Conservation (phyloP, 2,329 filamentous ascomycete species). For the Grosmannia clavigera region DNA sequence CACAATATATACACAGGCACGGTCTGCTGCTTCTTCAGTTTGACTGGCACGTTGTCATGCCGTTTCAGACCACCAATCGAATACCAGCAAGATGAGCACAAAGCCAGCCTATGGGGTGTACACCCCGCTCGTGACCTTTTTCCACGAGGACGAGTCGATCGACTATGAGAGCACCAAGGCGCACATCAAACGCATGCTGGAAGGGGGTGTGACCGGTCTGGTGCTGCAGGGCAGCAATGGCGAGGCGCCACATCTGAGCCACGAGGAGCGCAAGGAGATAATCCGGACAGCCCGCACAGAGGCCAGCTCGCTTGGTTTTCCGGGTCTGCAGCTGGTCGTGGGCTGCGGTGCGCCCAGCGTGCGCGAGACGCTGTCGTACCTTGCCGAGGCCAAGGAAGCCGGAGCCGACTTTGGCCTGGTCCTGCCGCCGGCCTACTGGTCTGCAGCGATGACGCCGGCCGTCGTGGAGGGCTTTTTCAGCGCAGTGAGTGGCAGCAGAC, state of each 20-base stretch:
- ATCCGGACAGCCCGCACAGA: constrained; percentile 41
- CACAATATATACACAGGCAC: neutral
- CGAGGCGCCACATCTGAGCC: constrained; percentile 52
- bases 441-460: constrained; percentile 37
- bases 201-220: constrained; percentile 47
- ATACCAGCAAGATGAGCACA: neutral
- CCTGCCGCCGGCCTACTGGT: constrained; percentile 57
- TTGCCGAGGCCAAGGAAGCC: constrained; percentile 46
- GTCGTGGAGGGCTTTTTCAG: constrained; percentile 35
- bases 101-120: constrained; percentile 28
- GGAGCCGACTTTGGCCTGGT: constrained; percentile 57
- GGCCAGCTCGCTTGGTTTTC: constrained; percentile 38
- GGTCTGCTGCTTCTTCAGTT: neutral
- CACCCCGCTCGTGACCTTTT: constrained; percentile 45
- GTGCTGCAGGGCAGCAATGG: constrained; percentile 55
- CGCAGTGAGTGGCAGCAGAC: constrained; percentile 15
- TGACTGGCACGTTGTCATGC: neutral
- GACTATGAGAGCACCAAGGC: constrained; percentile 36
- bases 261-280: constrained; percentile 44
- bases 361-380: constrained; percentile 51
- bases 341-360: constrained; percentile 55
- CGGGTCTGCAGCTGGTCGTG: constrained; percentile 49
- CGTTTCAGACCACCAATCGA: neutral
- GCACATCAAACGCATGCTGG: constrained; percentile 42
- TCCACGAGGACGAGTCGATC: constrained; percentile 36